A percentile compares a stretch with the other conserved stretches of the same genome.
These are phyloP conservation scores for Eutypella sp. DNA, from an alignment of 2,329 filamentous ascomycete species.

Conservation along the genomic window DNA sequence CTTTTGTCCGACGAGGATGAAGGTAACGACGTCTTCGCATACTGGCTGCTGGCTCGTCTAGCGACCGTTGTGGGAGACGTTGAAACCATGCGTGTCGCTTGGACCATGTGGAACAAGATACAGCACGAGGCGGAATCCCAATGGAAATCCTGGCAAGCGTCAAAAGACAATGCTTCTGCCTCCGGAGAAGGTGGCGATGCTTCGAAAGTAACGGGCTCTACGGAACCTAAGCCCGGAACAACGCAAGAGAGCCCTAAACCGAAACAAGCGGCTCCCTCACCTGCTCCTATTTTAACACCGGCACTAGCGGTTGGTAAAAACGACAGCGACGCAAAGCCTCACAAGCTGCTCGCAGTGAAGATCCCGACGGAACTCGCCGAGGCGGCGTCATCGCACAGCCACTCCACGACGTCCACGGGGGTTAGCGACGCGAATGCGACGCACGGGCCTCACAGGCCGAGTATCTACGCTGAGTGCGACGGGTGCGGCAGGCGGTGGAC, in stretches of 20 bases:
- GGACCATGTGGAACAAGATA: constrained; percentile 19
- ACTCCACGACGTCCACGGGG: not conserved
- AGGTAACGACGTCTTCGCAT: constrained; percentile 23
- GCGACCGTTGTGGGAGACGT: constrained; percentile 18
- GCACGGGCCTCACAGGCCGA: constrained; percentile 15
- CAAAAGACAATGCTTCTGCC: constrained; percentile 9
- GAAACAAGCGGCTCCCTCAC: too few relatives aligned
- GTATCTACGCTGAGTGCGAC: constrained; percentile 17
- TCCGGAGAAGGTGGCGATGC: not conserved
- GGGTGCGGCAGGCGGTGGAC: constrained; percentile 21
- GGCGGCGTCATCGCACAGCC: not conserved
- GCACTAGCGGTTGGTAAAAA: not conserved
- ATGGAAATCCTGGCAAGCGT: constrained; percentile 21
- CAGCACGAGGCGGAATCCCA: constrained; percentile 13
- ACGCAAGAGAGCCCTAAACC: too few relatives aligned
- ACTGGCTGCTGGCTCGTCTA: constrained; percentile 17
- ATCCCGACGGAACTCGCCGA: not conserved
- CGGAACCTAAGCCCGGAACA: too few relatives aligned
- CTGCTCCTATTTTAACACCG: too few relatives aligned
- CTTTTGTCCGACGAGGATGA: constrained; percentile 24
- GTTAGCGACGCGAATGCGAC: not conserved
- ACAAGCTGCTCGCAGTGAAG: not conserved
- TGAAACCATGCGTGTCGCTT: constrained; percentile 15
- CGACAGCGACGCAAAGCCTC: not conserved
- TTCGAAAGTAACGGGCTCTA: too few relatives aligned